These are phyloP conservation scores for Plasmopara viticola DNA, from an alignment of 352 stramenopile species.

Conservation along the genomic window DNA sequence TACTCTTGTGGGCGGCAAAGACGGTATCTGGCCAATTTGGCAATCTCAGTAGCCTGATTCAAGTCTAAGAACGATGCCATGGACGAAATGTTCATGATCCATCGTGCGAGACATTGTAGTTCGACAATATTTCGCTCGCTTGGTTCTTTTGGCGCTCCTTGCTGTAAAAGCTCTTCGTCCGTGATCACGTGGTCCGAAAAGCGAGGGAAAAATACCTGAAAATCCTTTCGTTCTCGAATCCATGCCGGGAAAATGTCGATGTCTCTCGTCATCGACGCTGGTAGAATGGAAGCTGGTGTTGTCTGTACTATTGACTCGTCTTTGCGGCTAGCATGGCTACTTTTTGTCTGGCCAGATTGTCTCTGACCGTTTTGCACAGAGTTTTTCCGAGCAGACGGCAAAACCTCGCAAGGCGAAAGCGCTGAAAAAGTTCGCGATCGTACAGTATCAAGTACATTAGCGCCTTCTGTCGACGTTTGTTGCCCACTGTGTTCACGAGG, in stretches of 20 bases:
- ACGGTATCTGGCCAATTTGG: constrained; percentile 52
- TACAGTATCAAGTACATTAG: constrained; percentile 19
- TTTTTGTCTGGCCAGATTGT: constrained; percentile 6
- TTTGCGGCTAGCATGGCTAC: constrained; percentile 2
- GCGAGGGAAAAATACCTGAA: constrained; percentile 64
- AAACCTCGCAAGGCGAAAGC: constrained; percentile 1
- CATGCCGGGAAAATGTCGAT: constrained; percentile 45
- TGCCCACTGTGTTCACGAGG: constrained; percentile 15
- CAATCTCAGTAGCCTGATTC: constrained; percentile 62
- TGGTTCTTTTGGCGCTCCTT: constrained; percentile 57
- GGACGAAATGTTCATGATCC: constrained; percentile 72
- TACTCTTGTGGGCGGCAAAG: constrained; percentile 42
- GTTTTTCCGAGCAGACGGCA: constrained; percentile 4
- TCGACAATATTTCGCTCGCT: constrained; percentile 64
- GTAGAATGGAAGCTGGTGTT: background rate
- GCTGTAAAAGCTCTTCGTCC: constrained; percentile 58
- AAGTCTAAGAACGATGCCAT: constrained; percentile 62
- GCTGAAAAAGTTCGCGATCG: constrained; percentile 5
- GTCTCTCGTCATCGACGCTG: constrained; percentile 16
- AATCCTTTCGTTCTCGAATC: constrained; percentile 74
- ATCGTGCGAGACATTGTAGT: constrained; percentile 61
- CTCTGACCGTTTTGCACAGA: constrained; percentile 11
- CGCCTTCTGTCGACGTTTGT: constrained; percentile 10
- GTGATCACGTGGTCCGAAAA: constrained; percentile 56
- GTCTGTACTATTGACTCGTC: constrained; percentile 7